Evolutionary conservation across 257 asterid genomes (phyloP).

Genomic region (Penstemon eatonii): DNA sequence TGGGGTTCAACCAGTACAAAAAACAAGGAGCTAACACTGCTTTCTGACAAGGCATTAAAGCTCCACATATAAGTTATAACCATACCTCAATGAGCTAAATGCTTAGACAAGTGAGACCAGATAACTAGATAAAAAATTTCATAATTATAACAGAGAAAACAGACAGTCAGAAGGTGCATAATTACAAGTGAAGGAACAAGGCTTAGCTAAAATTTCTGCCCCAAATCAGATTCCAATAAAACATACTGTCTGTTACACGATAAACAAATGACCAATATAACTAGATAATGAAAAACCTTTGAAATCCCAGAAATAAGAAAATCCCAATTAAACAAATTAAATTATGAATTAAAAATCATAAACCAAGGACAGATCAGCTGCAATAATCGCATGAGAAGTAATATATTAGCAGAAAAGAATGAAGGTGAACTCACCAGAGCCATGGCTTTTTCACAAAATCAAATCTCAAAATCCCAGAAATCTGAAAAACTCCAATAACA

Average conservation of each 20-base stretch:
- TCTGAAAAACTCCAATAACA: conserved; percentile 22
- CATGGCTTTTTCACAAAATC: conserved; percentile 44
- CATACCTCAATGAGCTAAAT: background rate
- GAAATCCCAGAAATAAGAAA: background rate
- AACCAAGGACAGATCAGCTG: conserved; percentile 29
- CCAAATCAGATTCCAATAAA: background rate
- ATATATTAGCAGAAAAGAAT: background rate
- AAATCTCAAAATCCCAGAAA: conserved; percentile 21
- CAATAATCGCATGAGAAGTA: background rate
- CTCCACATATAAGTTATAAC: background rate
- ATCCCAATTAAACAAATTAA: conserved; percentile 7
- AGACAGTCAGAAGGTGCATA: background rate
- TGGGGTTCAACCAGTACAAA: background rate
- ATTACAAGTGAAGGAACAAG: background rate
- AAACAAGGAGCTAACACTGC: background rate
- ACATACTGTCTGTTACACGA: background rate
- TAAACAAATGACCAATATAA: background rate
- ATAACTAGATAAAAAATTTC: background rate
- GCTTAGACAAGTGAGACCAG: background rate
- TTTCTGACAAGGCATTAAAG: background rate
- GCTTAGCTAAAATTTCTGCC: background rate
- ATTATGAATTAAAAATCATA: background rate
- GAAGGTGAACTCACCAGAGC: conserved; percentile 55
- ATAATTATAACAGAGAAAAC: background rate
- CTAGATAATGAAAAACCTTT: background rate